Evolutionary conservation across 148 eudicot species (phyloP), one percentile per base, ranked within the genome.

Genomic region (Heliamphora exappendiculata): DNA sequence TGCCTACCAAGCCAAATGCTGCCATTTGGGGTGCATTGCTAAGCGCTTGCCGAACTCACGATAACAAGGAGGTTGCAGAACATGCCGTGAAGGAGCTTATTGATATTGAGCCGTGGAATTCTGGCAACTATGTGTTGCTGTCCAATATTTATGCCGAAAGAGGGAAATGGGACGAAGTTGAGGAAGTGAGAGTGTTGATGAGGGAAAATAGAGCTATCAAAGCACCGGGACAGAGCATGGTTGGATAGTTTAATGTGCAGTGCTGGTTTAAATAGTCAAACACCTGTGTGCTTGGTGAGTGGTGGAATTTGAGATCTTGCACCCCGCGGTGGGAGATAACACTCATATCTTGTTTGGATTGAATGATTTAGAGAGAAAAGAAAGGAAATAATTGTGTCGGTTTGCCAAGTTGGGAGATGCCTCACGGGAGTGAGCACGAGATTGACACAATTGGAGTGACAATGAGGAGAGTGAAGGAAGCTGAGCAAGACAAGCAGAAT

Each of bases 1-100:
- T 85, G 88, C 85, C 88, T 34, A 77, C 83, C 83, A 83, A 60
- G 47, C 88, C 90, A 63, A 85, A 78, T 83, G 85, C 90, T 77
- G 83, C 84, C 24, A 13, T 87, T 33, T 81, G 86, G 90, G 90
- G 90, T 45, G 78, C 90, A 55, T 67, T 87, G 68, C 86, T 87
- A n/a, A 85, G 86, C 45, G 86, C 90, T n/a, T 83, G 86, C 5
- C 85, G 86, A 39, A 85, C 78, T 57, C 74, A 76, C 37, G 78
- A 82, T 72, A 82, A 85, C 71, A 78, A 72, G 64, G 80, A 79
- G 59, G 82, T 87, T 47, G 90, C 88, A 54, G 90, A 87, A 73
- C 26, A 58, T 44, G 88, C 83, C 51, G 77, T 76, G 3, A 83
- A 85, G 59, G 88, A 85, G 83, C 85, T 87, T 26, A 83, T 87